Evolutionary conservation across 768 basidiomycete species (phyloP), one percentile per base, ranked within the genome.

Genomic region (Suillus variegatus): DNA sequence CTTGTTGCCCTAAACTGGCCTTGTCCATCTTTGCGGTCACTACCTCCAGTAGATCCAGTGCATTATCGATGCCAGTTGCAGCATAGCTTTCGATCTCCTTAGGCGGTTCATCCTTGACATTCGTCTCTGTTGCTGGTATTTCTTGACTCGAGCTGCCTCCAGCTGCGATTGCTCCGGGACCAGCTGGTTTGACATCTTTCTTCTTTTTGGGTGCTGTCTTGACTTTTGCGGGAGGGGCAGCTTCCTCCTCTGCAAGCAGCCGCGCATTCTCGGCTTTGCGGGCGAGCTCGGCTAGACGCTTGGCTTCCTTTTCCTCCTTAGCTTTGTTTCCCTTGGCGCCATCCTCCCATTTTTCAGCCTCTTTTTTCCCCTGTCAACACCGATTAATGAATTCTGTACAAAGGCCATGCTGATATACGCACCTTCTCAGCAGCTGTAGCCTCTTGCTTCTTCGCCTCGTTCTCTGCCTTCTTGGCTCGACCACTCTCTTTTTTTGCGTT

Each of bases 401-500:
- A 41, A 16, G 22, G 47, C 65, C 16, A 6, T 43, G 57, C 49
- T 41, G 43, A 62, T 62, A 35, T 46, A 71, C 74, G 57, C 60
- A 88, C 93, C 79, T 85, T 88, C 14, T 87, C 91, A 9, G 82
- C 82, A 13, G 81, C 82, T 0, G 82, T 88, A 5, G 81, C 82
- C 7, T 84, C 86, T 67, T 86, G 84, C 77, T 95, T 95, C 82
- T 90, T 93, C 10, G 85, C 82, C 74, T 94, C 93, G 74, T 94
- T 95, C 73, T 95, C 92, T 32, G 93, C 93, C 76, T 97, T 97
- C 80, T 94, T 95, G 1, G 95, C 91, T 62, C 92, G 79, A 5
- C 95, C 95, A 51, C 87, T 79, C 77, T 97, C 95, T 76, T 97
- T 97, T 88, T 97, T 97, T 64, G 93, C 82, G 82, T 95, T 97